Percentiles rank a stretch among this genome's conserved stretches.
phyloP scores from a whole-genome alignment of 768 basidiomycete genomes.

The Tylopilus cervinicoccineus region DNA sequence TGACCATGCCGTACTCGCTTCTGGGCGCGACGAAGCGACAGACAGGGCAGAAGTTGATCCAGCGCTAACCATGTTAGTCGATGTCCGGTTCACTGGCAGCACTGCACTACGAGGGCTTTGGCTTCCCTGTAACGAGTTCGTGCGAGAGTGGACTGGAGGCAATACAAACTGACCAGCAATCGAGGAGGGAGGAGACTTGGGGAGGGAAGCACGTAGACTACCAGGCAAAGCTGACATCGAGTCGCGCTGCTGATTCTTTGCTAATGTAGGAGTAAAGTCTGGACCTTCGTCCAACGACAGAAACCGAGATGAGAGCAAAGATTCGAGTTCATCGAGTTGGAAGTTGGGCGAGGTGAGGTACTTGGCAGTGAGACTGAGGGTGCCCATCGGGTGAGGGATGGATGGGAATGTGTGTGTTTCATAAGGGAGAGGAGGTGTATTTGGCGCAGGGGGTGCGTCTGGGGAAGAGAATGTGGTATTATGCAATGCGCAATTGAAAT shows the following conservation, averaged over 20 bases:
- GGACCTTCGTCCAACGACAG: conserved; percentile 62
- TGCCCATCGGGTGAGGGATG: conserved; percentile 66
- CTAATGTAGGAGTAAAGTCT: conserved; percentile 69
- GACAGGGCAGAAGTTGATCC: conserved; percentile 39
- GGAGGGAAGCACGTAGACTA: conserved; percentile 42
- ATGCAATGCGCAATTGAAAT: conserved; percentile 5
- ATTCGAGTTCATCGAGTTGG: conserved; percentile 73
- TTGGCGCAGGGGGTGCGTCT: conserved; percentile 40
- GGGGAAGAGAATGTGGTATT: conserved; percentile 7
- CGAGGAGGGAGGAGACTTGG: conserved; percentile 43
- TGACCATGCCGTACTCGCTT: conserved; percentile 33
- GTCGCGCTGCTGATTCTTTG: conserved; percentile 59
- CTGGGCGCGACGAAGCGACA: conserved; percentile 38
- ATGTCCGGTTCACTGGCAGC: conserved; percentile 33
- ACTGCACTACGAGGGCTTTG: conserved; percentile 34
- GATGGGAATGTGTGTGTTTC: conserved; percentile 59
- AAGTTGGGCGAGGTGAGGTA: conserved; percentile 70
- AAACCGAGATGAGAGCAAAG: conserved; percentile 69
- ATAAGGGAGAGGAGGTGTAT: conserved; percentile 41
- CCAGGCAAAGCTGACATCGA: conserved; percentile 43
- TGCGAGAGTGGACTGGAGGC: conserved; percentile 33
- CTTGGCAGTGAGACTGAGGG: conserved; percentile 54
- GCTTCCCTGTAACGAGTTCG: conserved; percentile 36
- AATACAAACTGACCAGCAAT: conserved; percentile 45
- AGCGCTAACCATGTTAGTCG: conserved; percentile 28